Evolutionary conservation across 768 basidiomycete species (phyloP), one percentile per base, ranked within the genome.

Genomic region (Pleurotus tuoliensis): DNA sequence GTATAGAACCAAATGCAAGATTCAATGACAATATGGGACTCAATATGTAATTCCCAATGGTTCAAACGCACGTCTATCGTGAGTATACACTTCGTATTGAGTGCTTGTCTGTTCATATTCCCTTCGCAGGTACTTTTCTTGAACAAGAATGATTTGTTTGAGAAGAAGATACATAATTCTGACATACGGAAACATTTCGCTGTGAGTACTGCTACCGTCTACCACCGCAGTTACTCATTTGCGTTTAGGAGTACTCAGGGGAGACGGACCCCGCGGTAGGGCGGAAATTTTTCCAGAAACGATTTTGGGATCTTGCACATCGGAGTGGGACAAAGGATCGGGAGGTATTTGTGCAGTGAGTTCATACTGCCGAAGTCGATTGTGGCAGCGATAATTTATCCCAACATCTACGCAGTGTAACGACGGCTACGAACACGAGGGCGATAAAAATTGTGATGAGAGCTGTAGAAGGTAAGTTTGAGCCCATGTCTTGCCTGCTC

Each of bases 31-130:
- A 92, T 98, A 49, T 98, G 94, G 88, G 94, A 98, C 63, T 94
- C 93, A 39, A 95, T 98, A 80, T 95, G 93, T 73, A 93, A 97
- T 69, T 95, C 93, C 9, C 93, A 95, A 61, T 97, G 94, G 94
- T 97, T 97, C 75, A 90, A 91, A 71, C 83, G 89, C 60, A 95
- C 94, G 0, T 94, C 92, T 6, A 92, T 97, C 55, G 94, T 94
- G 60, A 47, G 88, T 74, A 13, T 22, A 58, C 18, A 20, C 41
- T 30, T 57, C 44, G 22, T 58, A 27, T 43, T n/a, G 20, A 37
- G n/a, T 54, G 24, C 53, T 55, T 16, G 54, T 13, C 46, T 45
- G 51, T 20, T 24, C 15, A 11, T 57, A 16, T n/a, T 37, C 40
- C 6, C 25, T 37, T 41, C 9, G 8, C 63, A 92, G 92, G 95